Base-by-base conservation (phyloP, 768 basidiomycete genomes). In the Dioszegia hungarica region DNA sequence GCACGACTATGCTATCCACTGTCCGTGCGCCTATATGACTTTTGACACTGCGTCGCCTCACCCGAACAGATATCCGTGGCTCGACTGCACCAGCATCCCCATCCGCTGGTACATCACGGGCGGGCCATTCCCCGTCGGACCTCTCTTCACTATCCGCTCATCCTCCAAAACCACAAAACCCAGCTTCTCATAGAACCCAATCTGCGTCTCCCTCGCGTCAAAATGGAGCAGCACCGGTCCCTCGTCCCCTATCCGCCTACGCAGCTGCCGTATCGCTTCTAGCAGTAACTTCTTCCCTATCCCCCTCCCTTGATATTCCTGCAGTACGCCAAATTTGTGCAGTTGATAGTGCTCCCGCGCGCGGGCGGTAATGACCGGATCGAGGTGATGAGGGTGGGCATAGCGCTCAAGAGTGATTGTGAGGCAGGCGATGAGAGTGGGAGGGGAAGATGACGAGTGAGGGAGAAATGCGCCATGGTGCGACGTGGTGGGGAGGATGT, bases 301-400 rank as follows among this genome's bases (percentile, higher is more conserved):
- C 0, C 64, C 64, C 25, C 57, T 25, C 2, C 62, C 62, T 40
- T 69, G 67, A 10, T 54, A 41, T 11, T 9, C 2, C 10, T 55
- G 43, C 8, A 40, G 38, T 1, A 69, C 59, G 14, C 53, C 67
- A 52, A 69, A 66, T 47, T 66, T 66, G 41, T 56, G 64, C 14
- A 69, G 53, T 41, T 68, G 67, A 24, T 49, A 29, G 3, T 66
- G 61, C 0, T 11, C 2, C 9, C 34, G 38, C 14, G 22, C 14
- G 6, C 14, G 12, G 17, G 19, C 47, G 6, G n/a, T 25, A 2
- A 48, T 12, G 27, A 10, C n/a, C 20, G 38, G 19, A 8, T 48
- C 28, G 4, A 66, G 43, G 2, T n/a, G 19, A 0, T 45, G 40
- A 17, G 45, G 20, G 20, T 24, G 25, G 9, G 36, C 31, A 38